Conservation (phyloP, 768 basidiomycete genomes). For the Melanogaster broomeanus region DNA sequence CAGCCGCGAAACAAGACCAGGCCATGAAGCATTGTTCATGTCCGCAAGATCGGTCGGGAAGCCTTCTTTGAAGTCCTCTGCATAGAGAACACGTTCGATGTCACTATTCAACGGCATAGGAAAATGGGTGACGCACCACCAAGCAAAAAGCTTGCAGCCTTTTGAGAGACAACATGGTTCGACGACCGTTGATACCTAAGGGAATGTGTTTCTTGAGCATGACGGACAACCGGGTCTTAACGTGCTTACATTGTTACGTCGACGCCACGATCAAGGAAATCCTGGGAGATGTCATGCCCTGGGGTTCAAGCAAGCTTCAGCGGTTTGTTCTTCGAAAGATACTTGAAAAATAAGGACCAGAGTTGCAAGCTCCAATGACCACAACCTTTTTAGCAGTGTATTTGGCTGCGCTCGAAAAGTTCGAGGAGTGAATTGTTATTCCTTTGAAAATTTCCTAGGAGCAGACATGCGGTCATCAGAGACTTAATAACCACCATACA, state of each 20-base stretch:
- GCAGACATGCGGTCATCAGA: neutral
- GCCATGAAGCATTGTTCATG: conserved; percentile 1
- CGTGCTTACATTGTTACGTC: conserved; percentile 12
- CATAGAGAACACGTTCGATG: too few species aligned
- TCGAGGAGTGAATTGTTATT: conserved; percentile 45
- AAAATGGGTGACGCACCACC: conserved; percentile 3
- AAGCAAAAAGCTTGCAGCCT: neutral
- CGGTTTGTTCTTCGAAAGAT: neutral
- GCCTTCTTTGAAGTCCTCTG: conserved; percentile 1
- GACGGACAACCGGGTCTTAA: neutral
- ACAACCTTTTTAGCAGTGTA: conserved; percentile 60
- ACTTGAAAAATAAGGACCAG: conserved; percentile 31
- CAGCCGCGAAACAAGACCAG: conserved; percentile 1
- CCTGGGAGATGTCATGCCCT: conserved; percentile 34
- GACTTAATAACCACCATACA: neutral
- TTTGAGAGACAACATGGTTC: conserved; percentile 3
- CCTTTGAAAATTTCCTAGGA: conserved; percentile 49
- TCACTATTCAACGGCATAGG: neutral
- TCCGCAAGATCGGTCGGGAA: conserved; percentile 8
- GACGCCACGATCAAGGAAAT: conserved; percentile 24
- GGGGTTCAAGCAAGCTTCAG: neutral
- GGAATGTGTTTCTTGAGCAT: neutral
- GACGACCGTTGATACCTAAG: conserved; percentile 5
- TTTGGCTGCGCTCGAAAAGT: conserved; percentile 45
- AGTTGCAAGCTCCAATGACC: conserved; percentile 59